phyloP scores from a whole-genome alignment of 441 rosid genomes.

The Gossypium lobatum region DNA sequence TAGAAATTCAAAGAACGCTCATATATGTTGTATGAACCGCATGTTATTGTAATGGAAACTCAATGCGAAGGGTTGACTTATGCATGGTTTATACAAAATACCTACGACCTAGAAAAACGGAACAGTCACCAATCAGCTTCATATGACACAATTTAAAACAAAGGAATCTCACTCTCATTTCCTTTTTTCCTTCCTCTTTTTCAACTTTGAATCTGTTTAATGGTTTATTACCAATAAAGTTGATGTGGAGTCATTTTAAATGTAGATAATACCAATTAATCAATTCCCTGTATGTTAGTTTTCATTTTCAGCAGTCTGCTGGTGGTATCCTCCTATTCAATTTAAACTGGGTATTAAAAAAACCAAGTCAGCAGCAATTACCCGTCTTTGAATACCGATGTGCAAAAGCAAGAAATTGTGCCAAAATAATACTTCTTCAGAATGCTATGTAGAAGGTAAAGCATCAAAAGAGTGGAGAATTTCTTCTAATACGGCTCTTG shows the following conservation, averaged over 20 bases:
- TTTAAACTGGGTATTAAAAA: not conserved
- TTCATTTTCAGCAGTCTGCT: not conserved
- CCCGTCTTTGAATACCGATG: conserved; percentile 13
- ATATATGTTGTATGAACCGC: not conserved
- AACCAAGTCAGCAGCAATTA: conserved; percentile 10
- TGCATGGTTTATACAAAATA: not conserved
- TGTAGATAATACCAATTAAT: not conserved
- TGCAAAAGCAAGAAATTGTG: not conserved
- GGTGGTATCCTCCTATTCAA: not conserved
- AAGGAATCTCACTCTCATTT: not conserved
- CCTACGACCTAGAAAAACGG: not conserved
- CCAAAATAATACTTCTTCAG: not conserved
- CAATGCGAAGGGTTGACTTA: not conserved
- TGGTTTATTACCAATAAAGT: not conserved
- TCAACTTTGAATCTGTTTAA: not conserved
- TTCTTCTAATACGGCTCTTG: conserved; percentile 54
- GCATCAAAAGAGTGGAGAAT: conserved; percentile 78
- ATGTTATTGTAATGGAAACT: not conserved
- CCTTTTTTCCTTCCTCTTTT: not conserved
- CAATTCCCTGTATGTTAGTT: not conserved
- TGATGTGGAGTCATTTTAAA: not conserved
- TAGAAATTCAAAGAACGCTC: not conserved
- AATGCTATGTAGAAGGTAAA: conserved; percentile 22
- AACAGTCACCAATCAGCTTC: not conserved
- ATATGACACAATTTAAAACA: not conserved